A percentile compares a stretch with the other conserved stretches of the same genome.
Conservation (phyloP, 2,329 filamentous ascomycete genomes). For the Massarina eburnea region DNA sequence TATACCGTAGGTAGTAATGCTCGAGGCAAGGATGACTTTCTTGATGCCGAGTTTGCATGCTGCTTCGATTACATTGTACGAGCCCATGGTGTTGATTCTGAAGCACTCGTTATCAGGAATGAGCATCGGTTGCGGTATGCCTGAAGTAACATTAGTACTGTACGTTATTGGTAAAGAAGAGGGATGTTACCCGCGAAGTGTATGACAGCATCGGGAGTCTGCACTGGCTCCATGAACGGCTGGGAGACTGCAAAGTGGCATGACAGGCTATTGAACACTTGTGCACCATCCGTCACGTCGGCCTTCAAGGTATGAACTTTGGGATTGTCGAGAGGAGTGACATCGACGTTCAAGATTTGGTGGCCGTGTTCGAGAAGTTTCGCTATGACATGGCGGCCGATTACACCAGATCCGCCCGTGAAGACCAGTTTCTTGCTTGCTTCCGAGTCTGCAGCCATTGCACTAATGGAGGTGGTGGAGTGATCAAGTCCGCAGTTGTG, state of each 20-base stretch:
- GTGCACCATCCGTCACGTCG: conserved; percentile 57
- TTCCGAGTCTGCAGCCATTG: conserved; percentile 9
- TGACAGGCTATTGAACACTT: conserved; percentile 58
- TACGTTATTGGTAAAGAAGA: background rate
- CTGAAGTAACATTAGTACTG: conserved; percentile 7
- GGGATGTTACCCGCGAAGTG: conserved; percentile 56
- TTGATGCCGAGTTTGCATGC: conserved; percentile 62
- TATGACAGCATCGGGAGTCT: conserved; percentile 60
- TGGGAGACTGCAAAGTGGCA: conserved; percentile 56
- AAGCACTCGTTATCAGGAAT: conserved; percentile 63
- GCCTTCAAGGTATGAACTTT: conserved; percentile 56
- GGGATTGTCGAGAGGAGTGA: conserved; percentile 47
- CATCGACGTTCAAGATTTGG: conserved; percentile 58
- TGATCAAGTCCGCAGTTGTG: too few relatives aligned
- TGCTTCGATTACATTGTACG: conserved; percentile 63
- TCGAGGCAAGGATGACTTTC: conserved; percentile 62
- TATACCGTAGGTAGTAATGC: conserved; percentile 61
- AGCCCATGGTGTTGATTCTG: conserved; percentile 37
- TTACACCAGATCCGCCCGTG: conserved; percentile 58
- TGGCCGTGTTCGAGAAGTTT: conserved; percentile 53
- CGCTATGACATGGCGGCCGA: conserved; percentile 50
- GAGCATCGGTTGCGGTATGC: conserved; percentile 58
- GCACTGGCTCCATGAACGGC: conserved; percentile 36
- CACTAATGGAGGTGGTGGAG: background rate
- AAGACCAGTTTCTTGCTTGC: conserved; percentile 49